phyloP scores from a whole-genome alignment of 768 basidiomycete genomes.

The Suillus paluster region DNA sequence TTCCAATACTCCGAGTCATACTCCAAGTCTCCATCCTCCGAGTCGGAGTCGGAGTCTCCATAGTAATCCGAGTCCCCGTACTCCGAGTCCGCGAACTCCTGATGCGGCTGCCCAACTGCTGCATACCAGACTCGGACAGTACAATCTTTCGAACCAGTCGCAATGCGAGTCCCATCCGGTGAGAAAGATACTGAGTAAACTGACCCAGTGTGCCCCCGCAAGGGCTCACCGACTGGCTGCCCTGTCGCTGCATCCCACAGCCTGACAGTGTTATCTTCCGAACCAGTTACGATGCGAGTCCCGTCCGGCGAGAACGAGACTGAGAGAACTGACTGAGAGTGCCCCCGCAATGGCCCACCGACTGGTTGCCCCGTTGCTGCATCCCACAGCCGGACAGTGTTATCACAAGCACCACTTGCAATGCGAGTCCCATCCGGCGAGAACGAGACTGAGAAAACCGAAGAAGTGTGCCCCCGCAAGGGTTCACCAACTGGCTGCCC shows the following conservation, averaged over 20 bases:
- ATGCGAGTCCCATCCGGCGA: constrained; percentile 2
- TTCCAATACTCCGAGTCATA: no score
- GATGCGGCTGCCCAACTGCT: background rate
- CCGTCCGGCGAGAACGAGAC: constrained; percentile 5
- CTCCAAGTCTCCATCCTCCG: no score
- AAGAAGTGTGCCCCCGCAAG: background rate
- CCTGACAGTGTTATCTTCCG: background rate
- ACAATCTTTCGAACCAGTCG: background rate
- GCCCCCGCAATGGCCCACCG: background rate
- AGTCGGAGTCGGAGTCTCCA: no score
- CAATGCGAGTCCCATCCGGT: background rate
- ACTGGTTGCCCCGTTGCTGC: background rate
- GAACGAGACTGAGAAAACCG: constrained; percentile 1
- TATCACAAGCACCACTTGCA: background rate
- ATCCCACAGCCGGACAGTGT: constrained; percentile 1
- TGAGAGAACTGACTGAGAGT: background rate
- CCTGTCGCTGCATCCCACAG: background rate
- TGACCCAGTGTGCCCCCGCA: background rate
- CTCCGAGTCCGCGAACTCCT: background rate
- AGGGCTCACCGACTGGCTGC: background rate
- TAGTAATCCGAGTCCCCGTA: background rate
- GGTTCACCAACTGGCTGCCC: background rate
- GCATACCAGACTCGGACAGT: constrained; percentile 1
- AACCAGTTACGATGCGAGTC: background rate
- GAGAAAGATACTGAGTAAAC: constrained; percentile 5